Evolutionary conservation across 306 rosid genomes (phyloP), one percentile per base, ranked within the genome.

Genomic region (Ochetophila trinervis): DNA sequence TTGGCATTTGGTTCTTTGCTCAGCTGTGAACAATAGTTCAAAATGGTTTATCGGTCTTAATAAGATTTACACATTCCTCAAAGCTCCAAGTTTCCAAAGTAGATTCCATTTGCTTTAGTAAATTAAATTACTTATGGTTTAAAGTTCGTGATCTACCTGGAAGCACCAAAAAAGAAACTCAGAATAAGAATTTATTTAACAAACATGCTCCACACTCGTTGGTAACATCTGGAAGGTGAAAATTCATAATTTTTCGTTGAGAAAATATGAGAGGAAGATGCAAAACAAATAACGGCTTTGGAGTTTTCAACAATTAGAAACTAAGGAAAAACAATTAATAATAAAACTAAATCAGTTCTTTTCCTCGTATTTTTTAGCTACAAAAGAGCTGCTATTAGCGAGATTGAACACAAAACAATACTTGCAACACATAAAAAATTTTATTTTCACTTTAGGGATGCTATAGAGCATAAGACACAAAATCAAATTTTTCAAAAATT

Each of bases 41-140:
- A 75, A 75, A 60, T 23, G 62, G 57, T 52, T 69, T 19, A 54
- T 56, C 67, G 74, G 62, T 56, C 70, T 83, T 80, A 77, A 66
- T 72, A 81, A 78, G 73, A 78, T 74, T 76, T 61, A 74, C 67
- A 75, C 95, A 85, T 85, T 24, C 53, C 65, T 45, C 18, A 16
- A 5, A 56, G 37, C 68, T 53, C 37, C 8, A 7, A 22, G 13
- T 18, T 30, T 62, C 21, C 42, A 66, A 67, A 22, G 69, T n/a
- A n/a, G n/a, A n/a, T n/a, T 27, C 53, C n/a, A n/a, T n/a, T n/a
- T n/a, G n/a, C n/a, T n/a, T n/a, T n/a, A n/a, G n/a, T n/a, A n/a
- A n/a, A n/a, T n/a, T n/a, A 34, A 63, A 77, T 45, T 21, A 17
- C 55, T 20, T 45, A 40, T 63, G 30, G 65, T 62, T 18, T 17